Evolutionary conservation across 306 rosid genomes (phyloP), one percentile per base, ranked within the genome.

Genomic region (Aeschynomene evenia): DNA sequence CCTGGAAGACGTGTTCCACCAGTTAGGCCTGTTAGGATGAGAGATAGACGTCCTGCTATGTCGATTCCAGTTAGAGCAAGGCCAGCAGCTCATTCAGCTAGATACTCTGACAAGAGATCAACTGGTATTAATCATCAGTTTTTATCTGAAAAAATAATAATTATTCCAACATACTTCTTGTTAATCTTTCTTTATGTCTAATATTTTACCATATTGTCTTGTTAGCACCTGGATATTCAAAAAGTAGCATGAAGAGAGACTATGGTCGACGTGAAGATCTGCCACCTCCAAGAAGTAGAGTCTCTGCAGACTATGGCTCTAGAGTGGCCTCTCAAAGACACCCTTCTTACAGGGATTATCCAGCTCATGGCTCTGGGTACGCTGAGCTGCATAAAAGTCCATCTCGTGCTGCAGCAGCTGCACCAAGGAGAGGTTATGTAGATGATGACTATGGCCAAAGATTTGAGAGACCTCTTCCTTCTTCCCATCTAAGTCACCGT

Each of bases 361-460:
- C 89, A 26, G 62, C 87, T 15, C 95, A 82, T 61, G 89, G 83
- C 43, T 83, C 88, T 80, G 84, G 79, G 59, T 91, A 84, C 74
- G 63, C 90, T 61, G 97, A 88, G 19, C 73, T 80, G 49, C 96
- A 83, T 51, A 77, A 92, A 66, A 85, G 78, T 66, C 63, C 87
- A 12, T 79, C 97, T 24, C 91, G 84, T 48, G 18, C 79, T 45
- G 74, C 76, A 12, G 67, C 86, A 3, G 21, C 79, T 37, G 76
- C 76, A 12, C 67, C 86, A 3, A 85, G 96, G 85, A 87, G 97
- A 80, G 84, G 82, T 77, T 89, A 91, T 77, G 84, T 82, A 31
- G 99, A 95, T 71, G 97, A 91, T 60, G 88, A 85, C 58, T 88
- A 87, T 77, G 80, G 80, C 31, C 96, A 78, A 63, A 84, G 95